phyloP scores from a whole-genome alignment of 768 basidiomycete genomes.

The Suillus cothurnatus region DNA sequence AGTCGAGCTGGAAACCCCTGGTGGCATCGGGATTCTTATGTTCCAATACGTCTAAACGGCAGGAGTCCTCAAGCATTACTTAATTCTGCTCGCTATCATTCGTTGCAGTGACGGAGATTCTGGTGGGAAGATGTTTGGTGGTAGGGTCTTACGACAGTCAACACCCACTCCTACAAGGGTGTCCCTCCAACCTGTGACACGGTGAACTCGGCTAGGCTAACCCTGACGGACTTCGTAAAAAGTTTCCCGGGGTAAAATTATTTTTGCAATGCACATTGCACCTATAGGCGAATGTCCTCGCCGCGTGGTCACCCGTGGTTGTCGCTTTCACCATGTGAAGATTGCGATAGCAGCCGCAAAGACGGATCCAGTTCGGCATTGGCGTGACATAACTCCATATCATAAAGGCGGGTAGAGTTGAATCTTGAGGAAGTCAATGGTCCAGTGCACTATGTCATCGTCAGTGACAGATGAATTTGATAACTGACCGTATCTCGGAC shows the following conservation, averaged over 20 bases:
- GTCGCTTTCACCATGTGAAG: not conserved
- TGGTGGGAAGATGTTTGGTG: constrained; percentile 24
- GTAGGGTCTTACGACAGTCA: constrained; percentile 5
- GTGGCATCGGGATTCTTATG: not conserved
- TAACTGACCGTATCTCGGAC: no score
- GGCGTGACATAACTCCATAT: not conserved
- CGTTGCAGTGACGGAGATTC: constrained; percentile 6
- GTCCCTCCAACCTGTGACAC: not conserved
- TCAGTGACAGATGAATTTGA: not conserved
- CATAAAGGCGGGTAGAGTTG: not conserved
- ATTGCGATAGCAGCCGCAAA: no score
- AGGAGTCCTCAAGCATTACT: not conserved
- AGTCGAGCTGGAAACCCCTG: not conserved
- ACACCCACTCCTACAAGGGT: not conserved
- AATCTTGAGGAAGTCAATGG: no score
- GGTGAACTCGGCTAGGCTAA: not conserved
- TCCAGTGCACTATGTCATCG: not conserved
- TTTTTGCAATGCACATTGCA: not conserved
- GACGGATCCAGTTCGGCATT: not conserved
- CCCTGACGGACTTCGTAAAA: not conserved
- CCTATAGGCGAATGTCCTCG: not conserved
- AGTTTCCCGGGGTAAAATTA: no score
- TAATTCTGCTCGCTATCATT: not conserved
- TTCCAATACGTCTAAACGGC: not conserved
- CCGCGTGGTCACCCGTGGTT: not conserved